Conservation (phyloP, 352 stramenopile genomes). For the Pythium chondricola region DNA sequence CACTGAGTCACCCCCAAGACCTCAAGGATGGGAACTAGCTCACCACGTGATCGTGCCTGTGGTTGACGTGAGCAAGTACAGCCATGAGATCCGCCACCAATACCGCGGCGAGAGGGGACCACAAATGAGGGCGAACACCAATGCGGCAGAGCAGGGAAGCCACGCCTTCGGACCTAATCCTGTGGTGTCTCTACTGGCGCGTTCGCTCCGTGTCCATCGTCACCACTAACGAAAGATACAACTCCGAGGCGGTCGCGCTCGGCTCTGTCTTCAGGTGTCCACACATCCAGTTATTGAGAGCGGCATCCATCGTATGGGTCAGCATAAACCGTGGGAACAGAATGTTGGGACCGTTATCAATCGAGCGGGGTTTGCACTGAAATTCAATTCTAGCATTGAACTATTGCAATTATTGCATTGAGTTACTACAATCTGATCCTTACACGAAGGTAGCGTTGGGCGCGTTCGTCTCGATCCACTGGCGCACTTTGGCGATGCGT, state of each 20-base stretch:
- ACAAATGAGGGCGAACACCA: slow-evolving; percentile 14
- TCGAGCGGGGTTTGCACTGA: too few species aligned
- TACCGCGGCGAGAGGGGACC: slow-evolving; percentile 10
- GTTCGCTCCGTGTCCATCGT: not conserved
- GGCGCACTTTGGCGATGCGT: slow-evolving; percentile 31
- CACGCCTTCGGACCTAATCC: slow-evolving; percentile 11
- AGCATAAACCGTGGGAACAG: slow-evolving; percentile 62
- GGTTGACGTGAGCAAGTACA: slow-evolving; percentile 9
- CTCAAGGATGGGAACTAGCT: slow-evolving; percentile 19
- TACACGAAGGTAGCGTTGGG: slow-evolving; percentile 8
- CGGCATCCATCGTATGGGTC: slow-evolving; percentile 26
- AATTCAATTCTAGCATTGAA: too few species aligned
- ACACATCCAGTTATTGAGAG: not conserved
- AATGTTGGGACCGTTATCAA: slow-evolving; percentile 61
- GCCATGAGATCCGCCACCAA: slow-evolving; percentile 25
- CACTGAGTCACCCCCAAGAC: too few species aligned
- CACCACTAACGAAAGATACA: not conserved
- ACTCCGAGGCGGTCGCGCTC: not conserved
- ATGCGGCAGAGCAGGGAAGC: slow-evolving; percentile 22
- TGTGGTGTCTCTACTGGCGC: not conserved
- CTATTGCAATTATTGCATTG: too few species aligned
- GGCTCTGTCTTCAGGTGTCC: not conserved
- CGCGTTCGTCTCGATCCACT: slow-evolving; percentile 39
- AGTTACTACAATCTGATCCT: too few species aligned
- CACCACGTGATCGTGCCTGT: slow-evolving; percentile 13